Base-by-base conservation (phyloP, 2,329 filamentous ascomycete genomes). In the Aspergillus japonicus region DNA sequence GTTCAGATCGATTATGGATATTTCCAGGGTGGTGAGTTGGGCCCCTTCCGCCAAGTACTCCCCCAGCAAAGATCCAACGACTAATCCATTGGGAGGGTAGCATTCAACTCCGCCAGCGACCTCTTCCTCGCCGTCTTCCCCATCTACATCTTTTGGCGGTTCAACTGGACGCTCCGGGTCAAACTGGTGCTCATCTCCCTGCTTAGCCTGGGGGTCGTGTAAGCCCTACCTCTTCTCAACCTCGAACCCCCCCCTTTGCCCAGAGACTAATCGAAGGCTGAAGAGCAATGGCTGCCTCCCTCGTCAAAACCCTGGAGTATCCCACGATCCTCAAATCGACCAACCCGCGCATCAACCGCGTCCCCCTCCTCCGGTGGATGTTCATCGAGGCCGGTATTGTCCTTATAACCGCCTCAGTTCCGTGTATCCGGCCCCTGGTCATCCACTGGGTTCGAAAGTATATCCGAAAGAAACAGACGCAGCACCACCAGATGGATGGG, bases 231-330 rank as follows among this genome's bases (percentile, higher is more conserved):
- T 3, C 5, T 4, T 8, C 26, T 21, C 6, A 7, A 1, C 4
- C 14, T 5, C 16, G 2, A 11, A 16, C 14, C 19, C 1, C 1
- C 1, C 21, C 21, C 2, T 2, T 7, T 2, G 4, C 12, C 24
- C 39, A 12, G n/a, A 24, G 16, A 21, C 44, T 48, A 10, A 48
- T 5, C 3, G 3, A n/a, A n/a, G 1, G 1, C 35, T 16, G 2
- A 10, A 58, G 56, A 14, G 56, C 56, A 10, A 54, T 58, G 56
- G 56, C 50, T 1, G 56, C 56, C 49, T 58, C 50, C 26, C 29
- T 58, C 14, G 50, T 58, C 50, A 58, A 58, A 21, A 58, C 56
- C 12, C 31, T 58, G 42, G 50, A 58, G 35, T 58, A 58, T 10
- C 56, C 56, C 12, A 50, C 42, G 26, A 58, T 58, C 21, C 35